Evolutionary conservation across 352 stramenopile species (phyloP), one percentile per base, ranked within the genome.

Genomic region (Phytophthora sojae): DNA sequence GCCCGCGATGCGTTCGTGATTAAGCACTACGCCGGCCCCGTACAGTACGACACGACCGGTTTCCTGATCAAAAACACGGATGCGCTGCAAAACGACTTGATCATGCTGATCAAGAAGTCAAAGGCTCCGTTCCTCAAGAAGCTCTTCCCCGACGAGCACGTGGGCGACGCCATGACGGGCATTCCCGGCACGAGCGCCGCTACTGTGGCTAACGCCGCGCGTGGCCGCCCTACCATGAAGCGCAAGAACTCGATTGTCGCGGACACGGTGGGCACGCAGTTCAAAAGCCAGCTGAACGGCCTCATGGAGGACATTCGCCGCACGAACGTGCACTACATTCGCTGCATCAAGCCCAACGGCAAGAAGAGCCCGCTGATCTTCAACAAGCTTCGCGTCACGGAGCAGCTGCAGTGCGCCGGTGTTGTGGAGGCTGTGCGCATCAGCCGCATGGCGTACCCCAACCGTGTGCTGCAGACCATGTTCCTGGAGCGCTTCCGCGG

Each of bases 321-420:
- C 42, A 99, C 96, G 2, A 93, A 99, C 63, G 96, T 98, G 25
- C 97, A 99, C 75, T 99, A 99, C 82, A 98, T 99, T 69, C 90
- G 98, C 35, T 99, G 98, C 79, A 97, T 99, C 69, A 99, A 99
- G 81, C 97, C 98, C 0, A 99, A 99, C 76, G 91, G 97, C 72
- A 89, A 97, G 45, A 98, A 99, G 75, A 98, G 97, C 61, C 61
- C 88, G 49, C 30, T 75, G 14, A 58, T 91, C 14, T 96, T 99
- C 71, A 96, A 95, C 70, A 89, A 98, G 64, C 79, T 93, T 47
- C 83, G 96, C 57, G 89, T 99, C 9, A 97, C 97, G 6, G 95
- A 99, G 77, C 98, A 99, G 88, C 75, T 99, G 11, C 87, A 92
- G 66, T 99, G 99, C 67, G 96, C 96, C 60, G 98, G 98, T 82